Evolutionary conservation across 768 basidiomycete genomes (phyloP).

Genomic region (Pholiota conissans): DNA sequence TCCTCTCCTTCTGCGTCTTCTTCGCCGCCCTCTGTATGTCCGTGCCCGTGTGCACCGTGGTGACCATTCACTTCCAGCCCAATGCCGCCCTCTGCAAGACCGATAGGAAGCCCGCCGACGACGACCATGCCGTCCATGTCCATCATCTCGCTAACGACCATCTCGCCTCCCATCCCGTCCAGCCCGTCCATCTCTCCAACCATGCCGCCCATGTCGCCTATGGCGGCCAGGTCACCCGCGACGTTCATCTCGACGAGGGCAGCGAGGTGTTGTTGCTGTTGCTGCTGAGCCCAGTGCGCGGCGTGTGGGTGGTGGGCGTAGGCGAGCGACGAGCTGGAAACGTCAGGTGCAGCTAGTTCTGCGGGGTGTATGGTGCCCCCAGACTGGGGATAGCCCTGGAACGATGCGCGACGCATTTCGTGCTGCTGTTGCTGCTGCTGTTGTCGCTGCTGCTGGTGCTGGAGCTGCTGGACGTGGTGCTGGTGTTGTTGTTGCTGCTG

Average conservation of each 20-base stretch:
- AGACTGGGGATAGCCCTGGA: constrained; percentile 7
- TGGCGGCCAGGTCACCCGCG: neutral
- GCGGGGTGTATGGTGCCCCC: constrained; percentile 25
- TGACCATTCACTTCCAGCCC: constrained; percentile 3
- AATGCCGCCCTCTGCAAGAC: constrained; percentile 14
- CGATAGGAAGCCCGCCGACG: constrained; percentile 14
- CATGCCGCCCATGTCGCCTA: constrained; percentile 11
- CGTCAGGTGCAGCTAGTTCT: constrained; percentile 23
- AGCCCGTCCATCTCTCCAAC: constrained; percentile 16
- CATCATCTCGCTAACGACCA: constrained; percentile 11
- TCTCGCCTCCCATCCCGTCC: neutral
- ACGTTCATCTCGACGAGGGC: constrained; percentile 6
- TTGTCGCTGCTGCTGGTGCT: constrained; percentile 16
- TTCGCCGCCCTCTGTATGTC: constrained; percentile 5
- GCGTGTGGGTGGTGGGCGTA: neutral
- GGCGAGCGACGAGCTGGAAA: constrained; percentile 21
- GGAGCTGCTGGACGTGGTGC: constrained; percentile 2
- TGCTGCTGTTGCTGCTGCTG: constrained; percentile 15
- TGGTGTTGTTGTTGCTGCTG: constrained; percentile 1
- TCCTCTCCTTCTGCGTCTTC: constrained; percentile 22
- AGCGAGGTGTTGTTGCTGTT: constrained; percentile 6
- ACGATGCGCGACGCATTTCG: constrained; percentile 5
- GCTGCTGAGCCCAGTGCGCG: neutral
- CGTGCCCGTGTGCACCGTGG: neutral
- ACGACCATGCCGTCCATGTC: constrained; percentile 18